Evolutionary conservation across 495 filamentous ascomycete species (phyloP).

Genomic region (Friedmanniomyces simplex): DNA sequence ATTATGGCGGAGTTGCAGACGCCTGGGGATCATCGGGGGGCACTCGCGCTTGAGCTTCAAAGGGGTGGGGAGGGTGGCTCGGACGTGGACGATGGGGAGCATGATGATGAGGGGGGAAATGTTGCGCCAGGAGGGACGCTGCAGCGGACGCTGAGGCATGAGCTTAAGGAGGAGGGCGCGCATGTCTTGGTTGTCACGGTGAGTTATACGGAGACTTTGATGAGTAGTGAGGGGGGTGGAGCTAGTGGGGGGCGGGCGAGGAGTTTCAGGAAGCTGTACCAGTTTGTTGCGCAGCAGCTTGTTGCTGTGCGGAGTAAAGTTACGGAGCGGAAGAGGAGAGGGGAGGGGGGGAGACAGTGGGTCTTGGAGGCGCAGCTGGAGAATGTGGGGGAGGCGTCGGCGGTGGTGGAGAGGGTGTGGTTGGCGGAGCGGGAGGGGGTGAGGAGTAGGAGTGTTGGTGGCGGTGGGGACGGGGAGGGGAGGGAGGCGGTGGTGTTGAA

Average conservation of each 20-base stretch:
- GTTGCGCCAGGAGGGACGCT: slow-evolving; percentile 58
- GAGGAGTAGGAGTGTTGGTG: slow-evolving; percentile 8
- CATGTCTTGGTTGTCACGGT: slow-evolving; percentile 93
- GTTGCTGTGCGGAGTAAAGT: slow-evolving; percentile 85
- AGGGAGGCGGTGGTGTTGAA: slow-evolving; percentile 45
- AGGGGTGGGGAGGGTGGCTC: slow-evolving; percentile 41
- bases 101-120: slow-evolving; percentile 35
- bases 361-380: slow-evolving; percentile 84
- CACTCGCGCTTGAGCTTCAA: too few relatives aligned
- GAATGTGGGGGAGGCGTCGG: slow-evolving; percentile 66
- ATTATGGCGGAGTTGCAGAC: slow-evolving; percentile 94
- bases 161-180: slow-evolving; percentile 86
- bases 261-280: slow-evolving; percentile 92
- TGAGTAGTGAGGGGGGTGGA: slow-evolving; percentile 25
- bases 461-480: slow-evolving; percentile 20
- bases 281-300: slow-evolving; percentile 84
- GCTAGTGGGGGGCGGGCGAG: slow-evolving; percentile 48
- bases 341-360: slow-evolving; percentile 33
- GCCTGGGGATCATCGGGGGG: too few relatives aligned
- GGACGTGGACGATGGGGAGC: slow-evolving; percentile 38
- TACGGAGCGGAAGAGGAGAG: slow-evolving; percentile 33
- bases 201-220: slow-evolving; percentile 62
- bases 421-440: slow-evolving; percentile 35
- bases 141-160: slow-evolving; percentile 74
- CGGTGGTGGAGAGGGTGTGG: slow-evolving; percentile 47